A percentile compares a stretch with the other conserved stretches of the same genome.
Evolutionary conservation across 2,329 filamentous ascomycete species (phyloP).

Genomic region (Aaosphaeria arxii): DNA sequence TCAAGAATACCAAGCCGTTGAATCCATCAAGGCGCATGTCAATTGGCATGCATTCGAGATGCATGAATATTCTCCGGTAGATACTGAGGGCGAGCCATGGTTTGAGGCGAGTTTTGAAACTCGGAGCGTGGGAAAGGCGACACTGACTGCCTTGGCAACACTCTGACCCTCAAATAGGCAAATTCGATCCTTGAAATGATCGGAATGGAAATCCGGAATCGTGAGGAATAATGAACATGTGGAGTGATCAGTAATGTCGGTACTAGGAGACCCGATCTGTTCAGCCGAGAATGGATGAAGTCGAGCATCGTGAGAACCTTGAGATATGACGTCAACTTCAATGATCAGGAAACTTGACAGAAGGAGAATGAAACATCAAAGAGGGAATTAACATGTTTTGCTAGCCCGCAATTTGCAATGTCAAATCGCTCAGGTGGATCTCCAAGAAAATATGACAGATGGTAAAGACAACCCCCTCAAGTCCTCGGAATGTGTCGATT

Average conservation of each 20-base stretch:
- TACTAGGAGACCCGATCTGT: neutral
- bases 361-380: neutral
- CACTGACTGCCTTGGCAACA: no score
- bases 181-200: no score
- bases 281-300: constrained; percentile 2
- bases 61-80: constrained; percentile 13
- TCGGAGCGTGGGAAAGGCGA: constrained; percentile 18
- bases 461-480: no score
- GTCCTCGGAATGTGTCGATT: no score
- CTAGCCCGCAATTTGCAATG: no score
- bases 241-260: neutral
- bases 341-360: neutral
- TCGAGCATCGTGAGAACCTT: neutral
- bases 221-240: no score
- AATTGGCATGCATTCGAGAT: constrained; percentile 10
- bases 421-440: no score
- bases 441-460: no score
- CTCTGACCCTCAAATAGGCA: no score
- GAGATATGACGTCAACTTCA: constrained; percentile 1
- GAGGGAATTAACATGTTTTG: no score
- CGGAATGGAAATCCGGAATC: no score
- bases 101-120: constrained; percentile 23
- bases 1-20: constrained; percentile 2
- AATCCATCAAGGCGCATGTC: constrained; percentile 7
- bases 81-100: constrained; percentile 8